Evolutionary conservation across 192 early-diverging fungal species (phyloP).

Genomic region (Linnemannia exigua): DNA sequence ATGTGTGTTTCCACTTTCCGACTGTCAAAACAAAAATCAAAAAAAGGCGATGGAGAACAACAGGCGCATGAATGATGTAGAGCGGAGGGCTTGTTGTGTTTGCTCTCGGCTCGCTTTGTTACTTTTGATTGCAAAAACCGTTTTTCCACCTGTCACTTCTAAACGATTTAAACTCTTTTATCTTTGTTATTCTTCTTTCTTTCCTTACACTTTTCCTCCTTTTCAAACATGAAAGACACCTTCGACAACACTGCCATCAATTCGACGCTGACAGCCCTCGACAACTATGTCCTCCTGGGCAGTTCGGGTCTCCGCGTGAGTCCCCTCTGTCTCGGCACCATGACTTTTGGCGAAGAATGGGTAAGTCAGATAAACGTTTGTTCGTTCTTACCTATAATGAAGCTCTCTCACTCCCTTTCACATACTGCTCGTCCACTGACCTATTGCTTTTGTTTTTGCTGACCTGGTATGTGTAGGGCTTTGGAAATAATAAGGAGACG

Average conservation of each 20-base stretch:
- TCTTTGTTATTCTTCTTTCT: neutral
- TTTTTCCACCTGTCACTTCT: neutral
- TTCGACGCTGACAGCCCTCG: slow-evolving; percentile 44
- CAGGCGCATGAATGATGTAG: neutral
- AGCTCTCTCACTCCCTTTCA: neutral
- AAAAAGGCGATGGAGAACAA: neutral
- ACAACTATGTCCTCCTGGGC: slow-evolving; percentile 54
- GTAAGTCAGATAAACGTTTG: slow-evolving; percentile 10
- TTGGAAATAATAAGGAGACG: slow-evolving; percentile 59
- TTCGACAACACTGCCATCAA: slow-evolving; percentile 26
- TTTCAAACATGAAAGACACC: slow-evolving; percentile 38
- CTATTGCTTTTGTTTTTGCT: neutral
- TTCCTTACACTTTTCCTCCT: neutral
- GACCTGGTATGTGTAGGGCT: slow-evolving; percentile 32
- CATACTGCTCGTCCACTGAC: neutral
- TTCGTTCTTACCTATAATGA: neutral
- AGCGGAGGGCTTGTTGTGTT: neutral
- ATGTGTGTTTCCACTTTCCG: no score
- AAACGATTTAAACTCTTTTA: neutral
- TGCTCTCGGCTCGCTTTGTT: slow-evolving; percentile 28
- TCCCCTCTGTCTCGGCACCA: slow-evolving; percentile 55
- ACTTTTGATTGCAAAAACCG: neutral
- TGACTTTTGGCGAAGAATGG: slow-evolving; percentile 59
- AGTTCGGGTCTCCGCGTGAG: slow-evolving; percentile 57
- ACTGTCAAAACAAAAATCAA: neutral